These are phyloP conservation scores for Nakazawaea holstii DNA, from an alignment of 805 yeast genomes.

Conservation along the genomic window DNA sequence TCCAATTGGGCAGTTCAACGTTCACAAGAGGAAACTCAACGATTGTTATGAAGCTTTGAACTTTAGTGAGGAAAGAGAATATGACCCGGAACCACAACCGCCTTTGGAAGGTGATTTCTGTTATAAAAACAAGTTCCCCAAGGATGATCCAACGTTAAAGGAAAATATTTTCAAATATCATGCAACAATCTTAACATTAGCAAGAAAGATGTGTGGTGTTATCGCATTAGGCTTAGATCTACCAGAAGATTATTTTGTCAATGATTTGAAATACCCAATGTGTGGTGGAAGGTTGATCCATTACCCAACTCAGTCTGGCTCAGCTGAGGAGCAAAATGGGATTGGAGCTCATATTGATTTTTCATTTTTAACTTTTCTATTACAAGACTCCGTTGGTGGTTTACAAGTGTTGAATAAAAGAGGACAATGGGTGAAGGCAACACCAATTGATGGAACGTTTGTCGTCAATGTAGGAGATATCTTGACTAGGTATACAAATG, in stretches of 20 bases:
- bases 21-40: slow-evolving; percentile 11
- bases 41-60: slow-evolving; percentile 32
- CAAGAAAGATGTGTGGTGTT: slow-evolving; percentile 20
- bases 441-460: slow-evolving; percentile 27
- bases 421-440: slow-evolving; percentile 27
- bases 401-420: slow-evolving; percentile 29
- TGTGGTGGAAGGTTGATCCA: slow-evolving; percentile 28
- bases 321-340: slow-evolving; percentile 25
- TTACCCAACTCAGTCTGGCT: slow-evolving; percentile 25
- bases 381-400: slow-evolving; percentile 31
- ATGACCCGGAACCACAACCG: slow-evolving; percentile 19
- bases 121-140: slow-evolving; percentile 24
- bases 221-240: slow-evolving; percentile 26
- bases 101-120: slow-evolving; percentile 17
- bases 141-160: slow-evolving; percentile 20
- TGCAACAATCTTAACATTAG: slow-evolving; percentile 17
- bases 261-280: slow-evolving; percentile 19
- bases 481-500: slow-evolving; percentile 33
- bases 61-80: slow-evolving; percentile 21
- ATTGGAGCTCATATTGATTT: slow-evolving; percentile 36
- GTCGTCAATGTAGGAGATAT: slow-evolving; percentile 36
- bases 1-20: slow-evolving; percentile 19
- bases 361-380: slow-evolving; percentile 28
- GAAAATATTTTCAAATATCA: slow-evolving; percentile 18
- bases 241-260: slow-evolving; percentile 21